A percentile compares a stretch with the other conserved stretches of the same genome.
These are phyloP conservation scores for Staphylotrichum longicolle DNA, from an alignment of 495 filamentous ascomycete species.

Conservation along the genomic window DNA sequence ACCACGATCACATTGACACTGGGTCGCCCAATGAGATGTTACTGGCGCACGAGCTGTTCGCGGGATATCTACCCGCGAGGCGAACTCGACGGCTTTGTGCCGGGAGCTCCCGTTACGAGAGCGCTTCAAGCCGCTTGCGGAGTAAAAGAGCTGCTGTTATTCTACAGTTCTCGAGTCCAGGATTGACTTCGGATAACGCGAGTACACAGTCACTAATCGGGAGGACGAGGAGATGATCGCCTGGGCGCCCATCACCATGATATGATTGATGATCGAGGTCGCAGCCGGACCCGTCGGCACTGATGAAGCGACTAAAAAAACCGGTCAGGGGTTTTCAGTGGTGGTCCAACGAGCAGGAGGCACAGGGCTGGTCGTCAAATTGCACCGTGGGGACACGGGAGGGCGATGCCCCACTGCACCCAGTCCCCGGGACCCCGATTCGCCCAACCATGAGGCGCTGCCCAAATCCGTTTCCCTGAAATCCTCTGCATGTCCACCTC, in stretches of 20 bases:
- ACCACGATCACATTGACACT: no score
- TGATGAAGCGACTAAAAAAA: neutral
- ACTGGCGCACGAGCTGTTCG: no score
- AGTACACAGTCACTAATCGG: no score
- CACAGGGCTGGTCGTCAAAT: conserved; percentile 18
- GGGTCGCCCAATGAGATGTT: no score
- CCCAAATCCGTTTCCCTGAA: conserved; percentile 10
- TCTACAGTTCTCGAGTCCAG: neutral
- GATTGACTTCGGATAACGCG: no score
- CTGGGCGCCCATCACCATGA: neutral
- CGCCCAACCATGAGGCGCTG: conserved; percentile 3
- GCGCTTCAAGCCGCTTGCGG: neutral
- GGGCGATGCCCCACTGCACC: neutral
- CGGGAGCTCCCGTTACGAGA: neutral
- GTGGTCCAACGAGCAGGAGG: neutral
- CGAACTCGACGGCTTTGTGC: neutral
- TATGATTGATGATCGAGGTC: neutral
- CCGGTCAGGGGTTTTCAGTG: neutral
- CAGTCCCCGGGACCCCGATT: conserved; percentile 11
- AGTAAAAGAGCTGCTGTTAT: no score
- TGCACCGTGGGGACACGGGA: conserved; percentile 10
- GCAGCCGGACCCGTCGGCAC: conserved; percentile 16
- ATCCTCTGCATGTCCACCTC: conserved; percentile 8
- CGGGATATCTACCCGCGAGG: no score
- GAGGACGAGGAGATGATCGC: neutral